Evolutionary conservation across 345 rosid genomes (phyloP), one percentile per base, ranked within the genome.

Genomic region (Hibiscus syriacus): DNA sequence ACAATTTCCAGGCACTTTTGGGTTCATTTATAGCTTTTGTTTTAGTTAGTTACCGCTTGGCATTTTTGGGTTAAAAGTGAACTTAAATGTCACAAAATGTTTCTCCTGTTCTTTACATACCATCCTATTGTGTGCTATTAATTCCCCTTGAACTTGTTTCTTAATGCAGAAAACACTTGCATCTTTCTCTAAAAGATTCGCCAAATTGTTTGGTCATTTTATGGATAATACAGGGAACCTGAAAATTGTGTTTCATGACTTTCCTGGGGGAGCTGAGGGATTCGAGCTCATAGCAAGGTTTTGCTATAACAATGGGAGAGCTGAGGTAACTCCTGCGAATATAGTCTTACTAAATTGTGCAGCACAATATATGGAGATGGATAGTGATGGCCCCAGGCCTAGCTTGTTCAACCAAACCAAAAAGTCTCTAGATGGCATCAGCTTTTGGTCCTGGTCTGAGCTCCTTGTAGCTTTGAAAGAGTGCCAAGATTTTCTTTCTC

Each of bases 371-470:
- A 70, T 81, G 84, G 87, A 81, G 73, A 80, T 81, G 78, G 77
- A 67, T 34, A 57, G 23, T 1, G 60, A 75, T 49, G 58, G 71
- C 48, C 30, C 10, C 17, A 67, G 26, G 0, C 56, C 49, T 4
- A 74, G 69, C 25, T 61, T 86, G 64, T 6, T 67, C 12, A 43
- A 77, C 63, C 86, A 61, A 60, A 78, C 71, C 0, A 76, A 72
- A 30, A 80, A 54, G 23, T 70, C 54, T 52, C 81, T 81, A 12
- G 70, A 68, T 72, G 89, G 73, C 12, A 77, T 83, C 70, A 46
- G 64, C 50, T 60, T 50, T 72, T 87, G 89, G 89, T 64, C 83
- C 6, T 87, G 87, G 89, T 66, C 83, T 53, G 89, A 85, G 58
- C 82, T 87, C 9, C 73, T 83, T 1, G 50, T 48, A 39, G 83